Percentiles rank a stretch among this genome's conserved stretches.
phyloP scores from a whole-genome alignment of 768 basidiomycete genomes.

The Porphyrellus cyaneotinctus region DNA sequence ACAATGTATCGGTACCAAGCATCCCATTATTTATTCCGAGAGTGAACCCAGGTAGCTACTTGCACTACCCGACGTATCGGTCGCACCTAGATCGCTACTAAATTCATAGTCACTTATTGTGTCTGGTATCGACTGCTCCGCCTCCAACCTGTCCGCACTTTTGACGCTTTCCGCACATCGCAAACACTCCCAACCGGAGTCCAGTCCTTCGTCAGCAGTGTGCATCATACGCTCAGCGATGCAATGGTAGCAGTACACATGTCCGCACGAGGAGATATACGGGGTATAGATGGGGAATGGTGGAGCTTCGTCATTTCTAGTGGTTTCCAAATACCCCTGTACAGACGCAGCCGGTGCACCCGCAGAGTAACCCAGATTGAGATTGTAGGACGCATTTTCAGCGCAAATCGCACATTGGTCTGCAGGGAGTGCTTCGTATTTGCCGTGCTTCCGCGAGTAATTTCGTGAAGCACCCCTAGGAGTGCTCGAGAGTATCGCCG shows the following conservation, averaged over 20 bases:
- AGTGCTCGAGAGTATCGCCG: constrained; percentile 34
- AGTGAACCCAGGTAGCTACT: constrained; percentile 36
- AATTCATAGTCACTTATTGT: constrained; percentile 56
- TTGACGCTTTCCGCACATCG: constrained; percentile 68
- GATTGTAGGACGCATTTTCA: constrained; percentile 62
- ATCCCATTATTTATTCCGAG: constrained; percentile 21
- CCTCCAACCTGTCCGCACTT: constrained; percentile 54
- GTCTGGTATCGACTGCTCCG: constrained; percentile 24
- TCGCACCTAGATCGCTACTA: constrained; percentile 43
- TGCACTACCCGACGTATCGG: constrained; percentile 53
- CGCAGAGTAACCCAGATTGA: constrained; percentile 51
- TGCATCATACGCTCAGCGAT: constrained; percentile 78
- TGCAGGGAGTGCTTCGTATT: constrained; percentile 62
- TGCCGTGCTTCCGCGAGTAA: constrained; percentile 40
- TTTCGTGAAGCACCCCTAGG: constrained; percentile 10
- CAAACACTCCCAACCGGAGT: constrained; percentile 75
- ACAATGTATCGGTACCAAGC: constrained; percentile 10
- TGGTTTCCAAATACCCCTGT: constrained; percentile 10
- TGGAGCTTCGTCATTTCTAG: constrained; percentile 35
- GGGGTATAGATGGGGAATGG: constrained; percentile 74
- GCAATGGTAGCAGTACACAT: constrained; percentile 93
- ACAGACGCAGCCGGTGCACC: constrained; percentile 36
- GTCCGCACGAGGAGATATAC: constrained; percentile 79
- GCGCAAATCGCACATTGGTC: constrained; percentile 90
- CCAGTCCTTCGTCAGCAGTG: constrained; percentile 56